phyloP scores from a whole-genome alignment of 495 filamentous ascomycete species.

The Tuber magnatum region DNA sequence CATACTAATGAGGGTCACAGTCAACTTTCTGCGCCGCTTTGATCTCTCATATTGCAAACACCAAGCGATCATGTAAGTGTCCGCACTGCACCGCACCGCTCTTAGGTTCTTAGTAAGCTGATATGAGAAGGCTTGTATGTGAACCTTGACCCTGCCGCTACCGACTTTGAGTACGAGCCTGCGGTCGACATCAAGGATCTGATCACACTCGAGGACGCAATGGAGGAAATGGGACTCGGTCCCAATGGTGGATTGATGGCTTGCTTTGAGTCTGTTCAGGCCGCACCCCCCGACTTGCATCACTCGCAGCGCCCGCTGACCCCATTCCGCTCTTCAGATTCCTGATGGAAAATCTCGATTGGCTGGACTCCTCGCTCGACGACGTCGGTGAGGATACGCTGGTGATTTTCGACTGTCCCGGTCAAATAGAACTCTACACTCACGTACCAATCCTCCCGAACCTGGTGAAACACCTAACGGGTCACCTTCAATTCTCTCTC shows the following conservation, averaged over 20 bases:
- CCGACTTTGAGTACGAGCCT: slow-evolving; percentile 81
- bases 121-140: slow-evolving; percentile 66
- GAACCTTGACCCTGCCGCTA: slow-evolving; percentile 94
- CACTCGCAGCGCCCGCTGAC: not conserved
- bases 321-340: slow-evolving; percentile 44
- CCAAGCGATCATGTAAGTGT: slow-evolving; percentile 64
- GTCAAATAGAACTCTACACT: slow-evolving; percentile 97
- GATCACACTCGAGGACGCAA: slow-evolving; percentile 92
- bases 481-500: slow-evolving; percentile 73
- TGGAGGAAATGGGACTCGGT: slow-evolving; percentile 90
- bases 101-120: not conserved
- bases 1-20: slow-evolving; percentile 43
- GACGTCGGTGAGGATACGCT: slow-evolving; percentile 87
- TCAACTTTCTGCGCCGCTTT: slow-evolving; percentile 91
- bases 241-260: slow-evolving; percentile 95
- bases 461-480: slow-evolving; percentile 73
- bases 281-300: not conserved
- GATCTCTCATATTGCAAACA: slow-evolving; percentile 83
- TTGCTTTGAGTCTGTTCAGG: slow-evolving; percentile 68
- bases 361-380: slow-evolving; percentile 79
- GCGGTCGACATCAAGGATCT: slow-evolving; percentile 96
- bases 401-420: slow-evolving; percentile 96
- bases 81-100: not conserved
- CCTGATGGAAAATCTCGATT: slow-evolving; percentile 92
- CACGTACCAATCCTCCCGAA: slow-evolving; percentile 86